Evolutionary conservation across 108 stramenopile species (phyloP).

Genomic region (Asterionellopsis glacialis): DNA sequence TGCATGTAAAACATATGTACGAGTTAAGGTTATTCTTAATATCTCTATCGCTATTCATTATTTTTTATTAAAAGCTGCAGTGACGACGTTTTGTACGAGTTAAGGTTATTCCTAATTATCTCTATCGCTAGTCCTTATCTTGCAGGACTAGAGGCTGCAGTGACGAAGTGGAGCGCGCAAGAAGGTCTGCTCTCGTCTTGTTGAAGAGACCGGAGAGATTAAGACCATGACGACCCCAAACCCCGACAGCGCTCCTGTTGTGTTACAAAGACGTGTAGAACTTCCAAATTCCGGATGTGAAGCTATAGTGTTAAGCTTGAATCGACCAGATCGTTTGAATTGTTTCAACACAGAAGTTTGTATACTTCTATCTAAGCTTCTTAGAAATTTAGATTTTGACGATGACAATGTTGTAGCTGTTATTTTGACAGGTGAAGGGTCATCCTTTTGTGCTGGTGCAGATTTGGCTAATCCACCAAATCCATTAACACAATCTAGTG

Average conservation of each 20-base stretch:
- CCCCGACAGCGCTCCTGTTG: neutral
- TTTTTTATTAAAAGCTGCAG: too few species aligned
- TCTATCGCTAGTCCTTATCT: too few species aligned
- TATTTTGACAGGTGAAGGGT: constrained; percentile 39
- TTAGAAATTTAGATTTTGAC: constrained; percentile 24
- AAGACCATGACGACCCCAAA: too few species aligned
- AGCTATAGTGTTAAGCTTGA: constrained; percentile 34
- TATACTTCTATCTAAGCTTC: constrained; percentile 17
- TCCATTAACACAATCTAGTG: constrained; percentile 37
- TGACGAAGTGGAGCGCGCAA: too few species aligned
- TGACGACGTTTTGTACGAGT: too few species aligned
- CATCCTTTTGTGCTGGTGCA: constrained; percentile 47
- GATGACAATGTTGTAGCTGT: constrained; percentile 26
- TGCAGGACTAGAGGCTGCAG: neutral
- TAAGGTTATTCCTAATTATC: too few species aligned
- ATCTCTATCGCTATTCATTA: too few species aligned
- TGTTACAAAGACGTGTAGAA: constrained; percentile 17
- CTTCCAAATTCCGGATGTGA: constrained; percentile 23
- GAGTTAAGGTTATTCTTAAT: too few species aligned
- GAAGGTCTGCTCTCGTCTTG: too few species aligned
- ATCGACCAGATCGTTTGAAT: constrained; percentile 39
- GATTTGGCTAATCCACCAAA: constrained; percentile 45
- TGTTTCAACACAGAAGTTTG: constrained; percentile 44
- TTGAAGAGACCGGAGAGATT: too few species aligned
- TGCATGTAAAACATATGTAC: too few species aligned